Evolutionary conservation across 106 monocot genomes (phyloP), one percentile per base, ranked within the genome.

Genomic region (Dendrobium officinale): DNA sequence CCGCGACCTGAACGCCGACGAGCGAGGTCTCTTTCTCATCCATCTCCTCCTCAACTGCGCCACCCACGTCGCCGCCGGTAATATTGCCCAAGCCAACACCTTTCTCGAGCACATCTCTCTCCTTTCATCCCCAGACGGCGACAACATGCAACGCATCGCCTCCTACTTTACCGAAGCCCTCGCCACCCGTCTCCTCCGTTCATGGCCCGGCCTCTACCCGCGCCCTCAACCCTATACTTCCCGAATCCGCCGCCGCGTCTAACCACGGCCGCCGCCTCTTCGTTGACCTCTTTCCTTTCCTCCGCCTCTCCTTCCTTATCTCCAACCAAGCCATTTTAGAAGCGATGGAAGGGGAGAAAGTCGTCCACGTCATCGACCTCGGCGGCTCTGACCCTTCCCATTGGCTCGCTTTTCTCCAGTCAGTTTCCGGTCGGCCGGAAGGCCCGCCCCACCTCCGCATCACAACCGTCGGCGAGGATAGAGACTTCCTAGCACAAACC

Each of bases 1-100:
- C 24, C 83, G 85, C 11, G 81, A 89, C 37, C 84, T 90, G 13
- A 79, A 79, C 13, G 86, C 92, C 8, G 88, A 89, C 64, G 92
- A 93, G 59, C 81, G 92, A 0, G 90, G 90, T 4, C 88, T 93
- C 22, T 88, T 79, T 67, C 84, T 93, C 11, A 86, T 93, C 79
- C 90, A 93, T 45, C 86, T 92, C 73, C 92, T 93, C 41, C 77
- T 88, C 37, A 88, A 90, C 84, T 86, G 90, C 82, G 89, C 86
- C 79, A 83, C 73, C 78, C 85, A 88, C 40, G 90, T 88, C 10
- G 78, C 90, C 18, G 48, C 84, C 24, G 84, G 81, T 48, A 66
- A 37, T 10, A 78, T 88, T 7, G 90, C 90, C 56, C 79, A 79
- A 31, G 88, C 88, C 55, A 88, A 88, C 80, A 67, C 86, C 7